Base-by-base conservation (phyloP, 148 eudicot species). In the Simmondsia chinensis region DNA sequence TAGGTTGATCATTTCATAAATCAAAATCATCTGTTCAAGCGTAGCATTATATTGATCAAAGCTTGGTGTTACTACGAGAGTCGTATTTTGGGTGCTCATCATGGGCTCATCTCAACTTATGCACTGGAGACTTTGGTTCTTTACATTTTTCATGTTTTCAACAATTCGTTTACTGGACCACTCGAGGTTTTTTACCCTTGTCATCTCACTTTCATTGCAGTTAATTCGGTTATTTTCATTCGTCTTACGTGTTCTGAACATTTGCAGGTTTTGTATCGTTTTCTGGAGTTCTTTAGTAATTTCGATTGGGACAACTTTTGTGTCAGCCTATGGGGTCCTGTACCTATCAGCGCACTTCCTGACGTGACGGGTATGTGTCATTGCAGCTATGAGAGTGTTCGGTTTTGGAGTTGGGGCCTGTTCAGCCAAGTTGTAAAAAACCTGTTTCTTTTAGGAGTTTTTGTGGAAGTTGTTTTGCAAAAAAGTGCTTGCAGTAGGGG, bases 61-160 rank as follows among this genome's bases (percentile, higher is more conserved):
- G 81, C 81, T 9, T 75, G 81, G 81, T 75, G 81, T 44, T 75
- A 70, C 43, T 75, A 75, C 33, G 81, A 75, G 62, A 75, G 81
- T 48, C 76, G 81, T 44, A 50, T 75, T 51, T 48, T 75, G 27
- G 81, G 81, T 54, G 81, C 81, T 51, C 70, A 71, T 60, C 81
- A 75, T 29, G 76, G 73, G 48, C 76, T 75, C 37, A 75, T 75
- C 15, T 75, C 81, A 30, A 75, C 81, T 42, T 75, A 75, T 48
- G 81, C 81, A 45, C 54, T 75, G 20, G 81, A 75, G 56, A 75
- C 76, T 34, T 66, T 75, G 57, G 76, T 75, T 61, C 59, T 75
- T 48, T 75, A 75, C 56, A 67, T 71, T 17, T 75, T 75, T 53
- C 70, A 70, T 52, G 68, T 75, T 50, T 71, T 59, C 63, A 67